Conservation (phyloP, 2,329 filamentous ascomycete species). For the Clonostachys chloroleuca region DNA sequence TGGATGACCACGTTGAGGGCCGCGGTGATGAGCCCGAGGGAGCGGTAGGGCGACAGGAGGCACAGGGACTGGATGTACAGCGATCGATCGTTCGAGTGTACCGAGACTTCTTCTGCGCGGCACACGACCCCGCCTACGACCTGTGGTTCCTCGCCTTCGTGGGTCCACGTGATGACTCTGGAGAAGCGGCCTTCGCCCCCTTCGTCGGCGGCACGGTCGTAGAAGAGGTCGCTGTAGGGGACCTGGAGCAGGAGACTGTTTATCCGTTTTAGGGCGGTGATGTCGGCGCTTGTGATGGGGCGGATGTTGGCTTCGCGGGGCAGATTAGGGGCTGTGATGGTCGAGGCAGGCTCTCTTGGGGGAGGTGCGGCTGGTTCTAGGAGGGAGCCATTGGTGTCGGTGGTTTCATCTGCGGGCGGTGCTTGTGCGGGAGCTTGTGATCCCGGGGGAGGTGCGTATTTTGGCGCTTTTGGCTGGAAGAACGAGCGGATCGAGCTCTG, state of each 20-base stretch:
- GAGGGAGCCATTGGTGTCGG: background rate
- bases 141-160: conserved; percentile 35
- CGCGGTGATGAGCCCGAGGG: conserved; percentile 53
- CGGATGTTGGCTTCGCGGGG: conserved; percentile 48
- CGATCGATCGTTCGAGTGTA: conserved; percentile 5
- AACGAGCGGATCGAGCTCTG: conserved; percentile 61
- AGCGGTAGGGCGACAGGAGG: conserved; percentile 59
- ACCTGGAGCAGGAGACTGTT: conserved; percentile 62
- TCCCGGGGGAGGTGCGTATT: conserved; percentile 25
- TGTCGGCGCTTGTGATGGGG: conserved; percentile 42
- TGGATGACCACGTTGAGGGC: conserved; percentile 48
- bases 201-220: conserved; percentile 45
- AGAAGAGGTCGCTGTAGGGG: conserved; percentile 61
- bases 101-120: conserved; percentile 43
- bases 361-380: conserved; percentile 5
- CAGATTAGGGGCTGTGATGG: conserved; percentile 17
- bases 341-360: conserved; percentile 12
- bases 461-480: conserved; percentile 44
- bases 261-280: conserved; percentile 57
- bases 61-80: conserved; percentile 63
- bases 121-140: conserved; percentile 60
- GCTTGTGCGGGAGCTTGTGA: conserved; percentile 13
- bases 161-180: conserved; percentile 54
- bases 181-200: conserved; percentile 50
- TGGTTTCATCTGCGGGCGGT: conserved; percentile 10